phyloP scores from a whole-genome alignment of 2,329 filamentous ascomycete genomes.

The Periconia macrospinosa region DNA sequence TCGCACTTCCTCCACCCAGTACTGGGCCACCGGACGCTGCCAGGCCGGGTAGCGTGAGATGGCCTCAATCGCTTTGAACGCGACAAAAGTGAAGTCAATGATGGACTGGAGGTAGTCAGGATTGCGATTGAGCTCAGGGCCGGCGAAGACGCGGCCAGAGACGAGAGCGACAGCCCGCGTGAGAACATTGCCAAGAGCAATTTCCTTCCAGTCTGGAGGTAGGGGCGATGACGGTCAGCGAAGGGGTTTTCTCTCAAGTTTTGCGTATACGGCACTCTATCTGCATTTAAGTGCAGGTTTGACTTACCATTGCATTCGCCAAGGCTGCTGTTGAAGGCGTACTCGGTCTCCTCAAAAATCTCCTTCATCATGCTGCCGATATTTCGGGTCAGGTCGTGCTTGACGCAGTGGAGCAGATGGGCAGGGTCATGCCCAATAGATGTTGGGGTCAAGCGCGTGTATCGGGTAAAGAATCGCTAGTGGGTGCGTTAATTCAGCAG shows the following conservation, averaged over 20 bases:
- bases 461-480: not conserved
- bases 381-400: not conserved
- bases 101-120: constrained; percentile 8
- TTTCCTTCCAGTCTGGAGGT: constrained; percentile 7
- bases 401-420: not conserved
- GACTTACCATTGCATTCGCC: constrained; percentile 1
- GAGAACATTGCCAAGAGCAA: constrained; percentile 5
- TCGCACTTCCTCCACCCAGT: constrained; percentile 2
- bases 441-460: not conserved
- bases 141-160: constrained; percentile 13
- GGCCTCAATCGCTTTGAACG: constrained; percentile 9
- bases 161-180: constrained; percentile 14
- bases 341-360: not conserved
- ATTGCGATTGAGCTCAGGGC: constrained; percentile 8
- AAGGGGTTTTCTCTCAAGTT: not conserved
- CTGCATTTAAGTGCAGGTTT: not conserved
- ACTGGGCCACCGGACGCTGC: constrained; percentile 3
- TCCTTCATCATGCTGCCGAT: not conserved
- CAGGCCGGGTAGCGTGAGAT: constrained; percentile 5
- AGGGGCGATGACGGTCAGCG: constrained; percentile 1
- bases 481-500: not conserved
- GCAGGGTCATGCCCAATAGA: not conserved
- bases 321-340: not conserved
- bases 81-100: constrained; percentile 8
- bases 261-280: not conserved